phyloP scores from a whole-genome alignment of 164 flowering plant species.

The Magnolia kwangsiensis region DNA sequence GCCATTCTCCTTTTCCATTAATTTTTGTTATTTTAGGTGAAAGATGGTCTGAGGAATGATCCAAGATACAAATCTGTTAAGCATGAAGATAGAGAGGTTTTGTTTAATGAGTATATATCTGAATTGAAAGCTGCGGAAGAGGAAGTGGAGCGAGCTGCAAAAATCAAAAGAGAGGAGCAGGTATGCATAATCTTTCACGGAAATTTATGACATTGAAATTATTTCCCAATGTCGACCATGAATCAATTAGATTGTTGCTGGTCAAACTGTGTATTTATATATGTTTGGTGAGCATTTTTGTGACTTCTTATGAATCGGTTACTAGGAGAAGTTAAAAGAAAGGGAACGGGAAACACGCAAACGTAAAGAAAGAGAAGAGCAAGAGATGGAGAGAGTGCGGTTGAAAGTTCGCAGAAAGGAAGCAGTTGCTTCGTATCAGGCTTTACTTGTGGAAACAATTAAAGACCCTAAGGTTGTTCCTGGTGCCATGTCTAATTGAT shows the following conservation, averaged over 20 bases:
- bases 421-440: slow-evolving; percentile 87
- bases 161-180: slow-evolving; percentile 77
- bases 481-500: neutral
- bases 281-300: neutral
- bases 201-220: neutral
- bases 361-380: slow-evolving; percentile 95
- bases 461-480: slow-evolving; percentile 79
- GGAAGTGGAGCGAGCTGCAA: slow-evolving; percentile 53
- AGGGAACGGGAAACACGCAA: slow-evolving; percentile 88
- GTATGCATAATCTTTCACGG: slow-evolving; percentile 25
- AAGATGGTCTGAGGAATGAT: slow-evolving; percentile 78
- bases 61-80: slow-evolving; percentile 78
- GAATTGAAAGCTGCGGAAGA: slow-evolving; percentile 67
- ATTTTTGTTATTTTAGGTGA: slow-evolving; percentile 45
- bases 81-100: slow-evolving; percentile 85
- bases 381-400: slow-evolving; percentile 94
- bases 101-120: slow-evolving; percentile 73
- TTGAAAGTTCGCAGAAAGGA: slow-evolving; percentile 85
- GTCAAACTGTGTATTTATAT: neutral
- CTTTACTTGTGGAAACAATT: slow-evolving; percentile 88
- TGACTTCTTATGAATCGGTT: slow-evolving; percentile 6
- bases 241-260: neutral
- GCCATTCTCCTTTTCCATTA: neutral
- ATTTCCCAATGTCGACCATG: neutral
- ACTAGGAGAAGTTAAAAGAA: slow-evolving; percentile 88